phyloP scores from a whole-genome alignment of 306 rosid species.

The Castanospermum australe region DNA sequence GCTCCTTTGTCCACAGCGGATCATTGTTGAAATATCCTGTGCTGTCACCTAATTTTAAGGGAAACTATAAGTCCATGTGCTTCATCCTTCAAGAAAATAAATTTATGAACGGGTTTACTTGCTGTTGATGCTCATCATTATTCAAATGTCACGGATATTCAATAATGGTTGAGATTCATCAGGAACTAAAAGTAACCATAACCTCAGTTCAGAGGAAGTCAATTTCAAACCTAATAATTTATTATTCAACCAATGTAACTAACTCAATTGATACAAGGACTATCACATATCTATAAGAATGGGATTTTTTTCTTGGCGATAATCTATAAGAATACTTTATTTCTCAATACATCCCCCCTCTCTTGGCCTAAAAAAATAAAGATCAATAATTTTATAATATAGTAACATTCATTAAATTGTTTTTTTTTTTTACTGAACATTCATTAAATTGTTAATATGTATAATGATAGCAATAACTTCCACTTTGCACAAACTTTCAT shows the following conservation, averaged over 20 bases:
- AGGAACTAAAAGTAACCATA: neutral
- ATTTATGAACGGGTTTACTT: constrained; percentile 2
- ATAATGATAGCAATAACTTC: neutral
- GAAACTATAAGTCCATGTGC: neutral
- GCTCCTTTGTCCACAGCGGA: constrained; percentile 64
- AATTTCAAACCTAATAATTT: neutral
- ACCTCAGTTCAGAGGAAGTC: neutral
- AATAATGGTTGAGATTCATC: constrained; percentile 1
- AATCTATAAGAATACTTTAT: neutral
- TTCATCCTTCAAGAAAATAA: neutral
- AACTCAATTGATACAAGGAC: neutral
- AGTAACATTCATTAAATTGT: neutral
- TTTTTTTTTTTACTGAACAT: too few species aligned
- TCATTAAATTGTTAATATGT: neutral
- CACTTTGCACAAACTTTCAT: neutral
- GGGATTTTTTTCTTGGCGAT: too few species aligned
- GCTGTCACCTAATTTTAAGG: constrained; percentile 69
- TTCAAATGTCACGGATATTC: neutral
- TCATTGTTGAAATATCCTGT: constrained; percentile 94
- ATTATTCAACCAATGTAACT: neutral
- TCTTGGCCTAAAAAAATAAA: neutral
- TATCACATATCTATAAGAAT: neutral
- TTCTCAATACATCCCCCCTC: neutral
- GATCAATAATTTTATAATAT: neutral
- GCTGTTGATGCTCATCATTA: neutral